Evolutionary conservation across 2,329 filamentous ascomycete species (phyloP), one percentile per base, ranked within the genome.

Genomic region (Bipolaris bicolor): DNA sequence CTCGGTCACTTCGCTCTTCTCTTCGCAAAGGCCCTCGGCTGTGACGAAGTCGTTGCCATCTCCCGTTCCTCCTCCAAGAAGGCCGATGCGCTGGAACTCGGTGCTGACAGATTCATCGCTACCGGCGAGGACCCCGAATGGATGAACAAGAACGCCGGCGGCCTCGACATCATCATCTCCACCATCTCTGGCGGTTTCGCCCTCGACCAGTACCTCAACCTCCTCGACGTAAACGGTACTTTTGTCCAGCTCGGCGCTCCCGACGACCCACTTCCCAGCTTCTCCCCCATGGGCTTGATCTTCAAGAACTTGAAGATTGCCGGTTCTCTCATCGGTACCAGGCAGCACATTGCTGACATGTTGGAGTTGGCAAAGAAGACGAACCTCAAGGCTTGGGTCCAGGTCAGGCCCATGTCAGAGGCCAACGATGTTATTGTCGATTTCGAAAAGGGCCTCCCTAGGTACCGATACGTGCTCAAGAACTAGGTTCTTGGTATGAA

Each of bases 1-100:
- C 78, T 92, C 0, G 90, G 90, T 0, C 89, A 93, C 71, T 86
- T 92, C 61, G 90, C 84, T 1, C 70, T 93, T 15, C 80, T 92
- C 58, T 91, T 86, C 75, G 87, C 89, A 0, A 86, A 84, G 64
- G 90, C 90, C 0, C 78, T 94, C 1, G 88, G 87, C 9, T 88
- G 87, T 24, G 86, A 90, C 53, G 82, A 84, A 6, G 83, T 88
- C 11, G 86, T 88, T 20, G 87, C 85, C 7, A 84, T 90, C 63
- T 88, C 86, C 6, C 85, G 88, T 60, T 84, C 81, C 0, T 78
- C 79, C 0, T 66, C 74, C 69, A 90, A 90, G 78, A 84, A 85
- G 74, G 82, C 82, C 0, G 86, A 88, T 64, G 85, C 84, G 1
- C 65, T 81, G 55, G 82, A 84, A 73, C 79, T 88, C 51, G 86